These are phyloP conservation scores for Lactarius trivialis DNA, from an alignment of 768 basidiomycete species.

Conservation along the genomic window DNA sequence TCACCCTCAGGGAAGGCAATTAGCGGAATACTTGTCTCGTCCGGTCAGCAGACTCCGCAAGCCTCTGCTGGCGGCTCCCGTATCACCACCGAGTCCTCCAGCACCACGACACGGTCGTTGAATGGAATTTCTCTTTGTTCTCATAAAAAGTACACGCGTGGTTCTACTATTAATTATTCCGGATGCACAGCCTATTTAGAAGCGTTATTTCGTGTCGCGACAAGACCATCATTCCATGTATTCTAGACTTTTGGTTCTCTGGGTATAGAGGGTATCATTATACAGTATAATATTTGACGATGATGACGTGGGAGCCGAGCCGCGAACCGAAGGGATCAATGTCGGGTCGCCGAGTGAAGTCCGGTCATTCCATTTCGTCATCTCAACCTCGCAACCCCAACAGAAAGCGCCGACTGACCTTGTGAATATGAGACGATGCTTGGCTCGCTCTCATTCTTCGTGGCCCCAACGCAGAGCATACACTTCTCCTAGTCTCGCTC, in stretches of 20 bases:
- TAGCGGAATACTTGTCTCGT: conserved; percentile 31
- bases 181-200: neutral
- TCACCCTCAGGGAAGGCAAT: conserved; percentile 28
- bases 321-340: neutral
- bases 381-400: neutral
- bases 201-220: neutral
- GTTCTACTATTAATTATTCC: conserved; percentile 1
- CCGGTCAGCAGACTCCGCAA: conserved; percentile 35
- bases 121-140: neutral
- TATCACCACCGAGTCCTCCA: conserved; percentile 16
- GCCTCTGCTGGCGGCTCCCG: conserved; percentile 20
- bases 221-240: conserved; percentile 4
- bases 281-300: conserved; percentile 6
- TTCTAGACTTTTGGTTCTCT: conserved; percentile 4
- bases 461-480: conserved; percentile 5
- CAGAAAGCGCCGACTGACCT: neutral
- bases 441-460: neutral
- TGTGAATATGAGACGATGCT: conserved; percentile 18
- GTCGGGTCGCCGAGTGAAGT: neutral
- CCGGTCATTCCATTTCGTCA: neutral
- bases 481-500: conserved; percentile 12
- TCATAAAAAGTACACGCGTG: conserved; percentile 12
- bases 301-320: neutral
- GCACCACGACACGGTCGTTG: conserved; percentile 23
- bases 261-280: conserved; percentile 14